These are phyloP conservation scores for Lobosporangium transversale DNA, from an alignment of 192 early-diverging fungal genomes.

Conservation along the genomic window DNA sequence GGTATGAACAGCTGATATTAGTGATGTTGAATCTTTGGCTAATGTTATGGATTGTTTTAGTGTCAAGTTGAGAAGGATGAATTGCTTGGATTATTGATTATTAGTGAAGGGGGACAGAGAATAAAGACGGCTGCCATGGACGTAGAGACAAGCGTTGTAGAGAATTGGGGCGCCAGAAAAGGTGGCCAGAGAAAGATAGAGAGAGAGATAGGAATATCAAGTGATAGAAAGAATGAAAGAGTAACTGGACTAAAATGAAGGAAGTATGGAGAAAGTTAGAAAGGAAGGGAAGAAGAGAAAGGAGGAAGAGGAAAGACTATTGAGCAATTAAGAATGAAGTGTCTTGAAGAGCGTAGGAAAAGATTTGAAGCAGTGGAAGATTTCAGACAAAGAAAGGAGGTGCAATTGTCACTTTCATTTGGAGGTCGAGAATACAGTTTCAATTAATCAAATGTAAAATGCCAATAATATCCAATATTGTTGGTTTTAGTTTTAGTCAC, in stretches of 20 bases:
- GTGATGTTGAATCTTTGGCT: not conserved
- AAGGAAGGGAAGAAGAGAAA: not conserved
- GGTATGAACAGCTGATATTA: not conserved
- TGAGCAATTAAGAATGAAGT: too few relatives aligned
- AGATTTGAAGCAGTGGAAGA: too few relatives aligned
- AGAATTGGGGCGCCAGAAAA: not conserved
- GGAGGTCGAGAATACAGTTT: too few relatives aligned
- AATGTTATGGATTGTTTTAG: too few relatives aligned
- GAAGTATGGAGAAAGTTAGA: slow-evolving; percentile 1
- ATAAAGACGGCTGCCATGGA: slow-evolving; percentile 16
- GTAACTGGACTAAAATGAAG: not conserved
- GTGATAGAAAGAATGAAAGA: not conserved
- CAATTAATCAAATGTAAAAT: too few relatives aligned
- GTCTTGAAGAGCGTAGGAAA: too few relatives aligned
- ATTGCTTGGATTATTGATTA: slow-evolving; percentile 16
- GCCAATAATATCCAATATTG: too few relatives aligned
- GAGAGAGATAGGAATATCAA: not conserved
- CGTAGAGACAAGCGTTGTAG: not conserved
- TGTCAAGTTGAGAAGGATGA: not conserved
- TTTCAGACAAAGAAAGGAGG: too few relatives aligned
- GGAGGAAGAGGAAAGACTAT: not conserved
- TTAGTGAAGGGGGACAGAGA: slow-evolving; percentile 16
- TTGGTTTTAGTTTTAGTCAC: too few relatives aligned
- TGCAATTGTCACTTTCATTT: too few relatives aligned
- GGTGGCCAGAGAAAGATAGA: not conserved